Percentiles rank a stretch among this genome's conserved stretches.
phyloP scores from a whole-genome alignment of 2,329 filamentous ascomycete genomes.

The Ceratocystis colombiana region DNA sequence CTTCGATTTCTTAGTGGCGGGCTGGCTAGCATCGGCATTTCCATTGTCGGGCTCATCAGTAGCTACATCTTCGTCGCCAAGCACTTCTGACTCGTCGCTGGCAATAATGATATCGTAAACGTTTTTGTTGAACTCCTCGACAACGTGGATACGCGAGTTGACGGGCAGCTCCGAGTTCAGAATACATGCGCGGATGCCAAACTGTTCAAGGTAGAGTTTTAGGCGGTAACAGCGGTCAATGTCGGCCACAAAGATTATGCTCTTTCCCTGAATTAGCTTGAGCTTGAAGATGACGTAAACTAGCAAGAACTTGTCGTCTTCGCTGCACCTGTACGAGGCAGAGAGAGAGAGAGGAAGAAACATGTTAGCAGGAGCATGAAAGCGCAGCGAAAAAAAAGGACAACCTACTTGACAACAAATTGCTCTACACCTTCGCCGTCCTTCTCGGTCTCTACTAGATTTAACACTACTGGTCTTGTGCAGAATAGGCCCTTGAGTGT shows the following conservation, averaged over 20 bases:
- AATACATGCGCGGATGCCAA: conserved; percentile 85
- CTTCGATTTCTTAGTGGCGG: conserved; percentile 28
- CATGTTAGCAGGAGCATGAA: conserved; percentile 24
- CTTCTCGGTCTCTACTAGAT: conserved; percentile 67
- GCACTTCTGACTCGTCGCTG: conserved; percentile 77
- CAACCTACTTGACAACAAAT: conserved; percentile 62
- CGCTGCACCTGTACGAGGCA: conserved; percentile 47
- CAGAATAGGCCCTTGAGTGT: conserved; percentile 78
- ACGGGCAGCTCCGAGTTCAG: conserved; percentile 90
- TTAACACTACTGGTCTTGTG: conserved; percentile 64
- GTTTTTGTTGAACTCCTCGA: conserved; percentile 93
- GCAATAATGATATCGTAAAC: conserved; percentile 98
- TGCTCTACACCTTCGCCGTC: conserved; percentile 70
- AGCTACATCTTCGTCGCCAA: conserved; percentile 52
- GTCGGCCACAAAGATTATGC: conserved; percentile 61
- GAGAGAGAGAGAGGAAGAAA: conserved; percentile 38
- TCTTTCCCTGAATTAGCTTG: conserved; percentile 86
- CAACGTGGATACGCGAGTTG: conserved; percentile 85
- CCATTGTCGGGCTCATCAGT: conserved; percentile 31
- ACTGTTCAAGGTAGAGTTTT: conserved; percentile 93
- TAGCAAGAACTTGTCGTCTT: conserved; percentile 93
- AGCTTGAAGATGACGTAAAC: conserved; percentile 50
- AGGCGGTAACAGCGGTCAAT: conserved; percentile 82
- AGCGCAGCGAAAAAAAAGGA: not conserved
- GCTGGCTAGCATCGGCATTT: conserved; percentile 30